These are phyloP conservation scores for Cladosporium sp. DNA, from an alignment of 2,329 filamentous ascomycete species.

Conservation along the genomic window DNA sequence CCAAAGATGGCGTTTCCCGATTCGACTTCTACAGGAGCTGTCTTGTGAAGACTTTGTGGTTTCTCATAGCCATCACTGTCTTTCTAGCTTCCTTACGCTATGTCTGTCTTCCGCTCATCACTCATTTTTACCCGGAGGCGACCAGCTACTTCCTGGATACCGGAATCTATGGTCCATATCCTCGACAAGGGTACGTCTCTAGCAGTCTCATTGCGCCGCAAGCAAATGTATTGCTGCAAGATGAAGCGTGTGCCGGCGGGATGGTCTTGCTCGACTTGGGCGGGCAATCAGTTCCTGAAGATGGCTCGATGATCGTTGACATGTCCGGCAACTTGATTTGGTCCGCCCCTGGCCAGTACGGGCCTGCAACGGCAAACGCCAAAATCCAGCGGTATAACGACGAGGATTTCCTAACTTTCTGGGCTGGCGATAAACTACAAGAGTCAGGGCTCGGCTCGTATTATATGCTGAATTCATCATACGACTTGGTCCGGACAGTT, in stretches of 20 bases:
- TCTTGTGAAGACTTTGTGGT: too few species aligned
- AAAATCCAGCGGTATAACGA: constrained; percentile 29
- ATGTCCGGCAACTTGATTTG: constrained; percentile 22
- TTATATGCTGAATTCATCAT: constrained; percentile 26
- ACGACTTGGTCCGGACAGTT: constrained; percentile 34
- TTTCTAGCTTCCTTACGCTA: neutral
- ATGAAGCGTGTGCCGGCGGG: neutral
- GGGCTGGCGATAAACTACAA: constrained; percentile 29
- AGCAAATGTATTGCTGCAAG: neutral
- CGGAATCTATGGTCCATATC: neutral
- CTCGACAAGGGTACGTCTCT: neutral
- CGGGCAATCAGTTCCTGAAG: constrained; percentile 15
- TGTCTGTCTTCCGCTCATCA: neutral
- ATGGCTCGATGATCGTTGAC: constrained; percentile 26
- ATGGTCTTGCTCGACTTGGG: constrained; percentile 16
- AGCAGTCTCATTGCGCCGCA: neutral
- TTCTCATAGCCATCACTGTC: neutral
- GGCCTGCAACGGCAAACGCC: constrained; percentile 25
- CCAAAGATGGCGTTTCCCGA: too few species aligned
- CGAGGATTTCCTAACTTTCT: constrained; percentile 32
- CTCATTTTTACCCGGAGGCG: neutral
- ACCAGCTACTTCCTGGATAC: neutral
- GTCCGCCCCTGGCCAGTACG: constrained; percentile 19
- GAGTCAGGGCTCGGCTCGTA: constrained; percentile 25
- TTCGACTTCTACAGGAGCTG: too few species aligned